phyloP scores from a whole-genome alignment of 2,329 filamentous ascomycete species.

The Fusarium udum region DNA sequence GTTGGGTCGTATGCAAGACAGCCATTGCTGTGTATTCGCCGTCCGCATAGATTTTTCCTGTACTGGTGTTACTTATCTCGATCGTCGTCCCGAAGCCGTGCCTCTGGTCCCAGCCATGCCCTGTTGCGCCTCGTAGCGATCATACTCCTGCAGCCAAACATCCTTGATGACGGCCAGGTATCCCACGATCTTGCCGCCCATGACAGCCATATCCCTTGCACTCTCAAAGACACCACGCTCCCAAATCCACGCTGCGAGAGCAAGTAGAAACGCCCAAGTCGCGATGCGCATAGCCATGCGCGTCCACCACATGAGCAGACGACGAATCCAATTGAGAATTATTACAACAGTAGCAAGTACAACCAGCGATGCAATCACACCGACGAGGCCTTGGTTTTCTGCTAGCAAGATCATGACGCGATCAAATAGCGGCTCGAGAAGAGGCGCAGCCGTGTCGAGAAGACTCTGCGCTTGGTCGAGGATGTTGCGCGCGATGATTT shows the following conservation, averaged over 20 bases:
- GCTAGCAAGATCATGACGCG: slow-evolving; percentile 47
- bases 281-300: slow-evolving; percentile 69
- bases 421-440: slow-evolving; percentile 56
- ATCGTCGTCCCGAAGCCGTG: slow-evolving; percentile 30
- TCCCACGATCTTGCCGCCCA: slow-evolving; percentile 55
- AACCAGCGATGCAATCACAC: slow-evolving; percentile 47
- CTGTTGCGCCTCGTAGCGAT: slow-evolving; percentile 63
- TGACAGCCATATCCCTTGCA: slow-evolving; percentile 63
- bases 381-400: slow-evolving; percentile 48
- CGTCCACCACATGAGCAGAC: slow-evolving; percentile 81
- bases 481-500: slow-evolving; percentile 51
- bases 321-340: slow-evolving; percentile 75
- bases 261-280: slow-evolving; percentile 70
- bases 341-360: slow-evolving; percentile 66
- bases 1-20: neutral
- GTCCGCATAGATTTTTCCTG: slow-evolving; percentile 16
- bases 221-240: slow-evolving; percentile 74
- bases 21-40: neutral
- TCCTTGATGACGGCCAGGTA: slow-evolving; percentile 60
- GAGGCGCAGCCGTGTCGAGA: slow-evolving; percentile 50
- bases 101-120: slow-evolving; percentile 37
- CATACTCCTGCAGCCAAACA: slow-evolving; percentile 67
- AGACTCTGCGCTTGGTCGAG: slow-evolving; percentile 43
- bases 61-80: slow-evolving; percentile 6
- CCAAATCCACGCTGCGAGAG: slow-evolving; percentile 65